These are phyloP conservation scores for Plasmodium vivax DNA, from an alignment of 169 alveolate genomes.

Conservation along the genomic window DNA sequence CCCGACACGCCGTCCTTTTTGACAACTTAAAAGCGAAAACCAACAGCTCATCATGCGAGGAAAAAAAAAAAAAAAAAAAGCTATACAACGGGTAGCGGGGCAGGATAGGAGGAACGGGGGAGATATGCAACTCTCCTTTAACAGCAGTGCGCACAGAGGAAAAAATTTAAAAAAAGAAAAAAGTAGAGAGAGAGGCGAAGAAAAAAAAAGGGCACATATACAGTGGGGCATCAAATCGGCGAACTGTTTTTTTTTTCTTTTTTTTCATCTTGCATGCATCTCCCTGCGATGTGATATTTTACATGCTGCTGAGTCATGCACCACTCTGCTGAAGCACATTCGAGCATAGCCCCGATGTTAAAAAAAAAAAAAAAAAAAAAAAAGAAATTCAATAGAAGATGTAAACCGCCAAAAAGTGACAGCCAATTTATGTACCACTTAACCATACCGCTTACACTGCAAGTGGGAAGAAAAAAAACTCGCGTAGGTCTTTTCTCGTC, in stretches of 20 bases:
- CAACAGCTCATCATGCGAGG: background rate
- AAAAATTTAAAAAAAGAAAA: background rate
- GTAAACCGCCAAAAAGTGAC: background rate
- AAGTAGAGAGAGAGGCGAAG: background rate
- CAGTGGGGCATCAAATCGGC: background rate
- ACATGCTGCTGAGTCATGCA: background rate
- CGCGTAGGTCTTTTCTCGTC: background rate
- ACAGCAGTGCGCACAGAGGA: background rate
- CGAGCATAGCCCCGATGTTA: background rate
- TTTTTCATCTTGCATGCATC: background rate
- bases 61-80: background rate
- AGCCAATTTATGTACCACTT: background rate
- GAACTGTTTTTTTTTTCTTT: too few species aligned
- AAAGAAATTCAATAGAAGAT: background rate
- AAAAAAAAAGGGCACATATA: background rate
- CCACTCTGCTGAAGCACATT: background rate
- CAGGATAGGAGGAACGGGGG: background rate
- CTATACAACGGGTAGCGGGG: background rate
- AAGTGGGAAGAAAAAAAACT: background rate
- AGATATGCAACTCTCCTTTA: background rate
- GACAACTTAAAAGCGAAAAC: background rate
- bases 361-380: background rate
- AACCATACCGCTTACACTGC: background rate
- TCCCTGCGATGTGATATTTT: background rate
- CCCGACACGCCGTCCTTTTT: background rate